phyloP scores from a whole-genome alignment of 164 flowering plant genomes.

The Pachysandra terminalis region DNA sequence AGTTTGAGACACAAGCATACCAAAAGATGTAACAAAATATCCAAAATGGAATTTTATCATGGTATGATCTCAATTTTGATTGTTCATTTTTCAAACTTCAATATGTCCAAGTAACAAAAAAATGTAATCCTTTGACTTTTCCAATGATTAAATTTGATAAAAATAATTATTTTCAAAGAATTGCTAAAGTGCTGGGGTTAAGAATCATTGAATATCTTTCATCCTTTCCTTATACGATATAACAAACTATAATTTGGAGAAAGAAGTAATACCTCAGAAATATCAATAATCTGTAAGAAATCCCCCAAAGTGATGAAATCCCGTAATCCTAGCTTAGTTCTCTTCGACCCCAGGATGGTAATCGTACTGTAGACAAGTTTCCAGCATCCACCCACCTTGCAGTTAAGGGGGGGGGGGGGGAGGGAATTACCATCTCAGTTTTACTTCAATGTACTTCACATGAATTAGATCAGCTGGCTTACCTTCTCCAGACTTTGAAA shows the following conservation, averaged over 20 bases:
- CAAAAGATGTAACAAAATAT: background rate
- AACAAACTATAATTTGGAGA: background rate
- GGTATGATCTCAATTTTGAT: background rate
- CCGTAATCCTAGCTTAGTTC: constrained; percentile 92
- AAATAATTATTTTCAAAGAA: background rate
- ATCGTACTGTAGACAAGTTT: constrained; percentile 86
- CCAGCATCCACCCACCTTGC: constrained; percentile 82
- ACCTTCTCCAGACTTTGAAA: constrained; percentile 63
- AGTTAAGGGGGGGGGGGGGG: constrained; percentile 5
- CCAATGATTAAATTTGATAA: too few relatives aligned
- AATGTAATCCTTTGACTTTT: too few relatives aligned
- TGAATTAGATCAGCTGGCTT: background rate
- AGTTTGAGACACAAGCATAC: background rate
- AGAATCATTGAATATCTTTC: background rate
- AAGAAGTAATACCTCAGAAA: constrained; percentile 45
- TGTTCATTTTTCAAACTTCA: background rate
- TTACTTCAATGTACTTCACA: background rate
- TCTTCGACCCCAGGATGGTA: constrained; percentile 79
- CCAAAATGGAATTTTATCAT: background rate
- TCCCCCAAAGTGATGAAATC: constrained; percentile 82
- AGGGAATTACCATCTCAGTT: background rate
- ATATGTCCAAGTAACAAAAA: too few relatives aligned
- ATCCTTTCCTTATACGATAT: too few relatives aligned
- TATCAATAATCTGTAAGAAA: constrained; percentile 66
- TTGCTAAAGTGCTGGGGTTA: background rate